Evolutionary conservation across 495 filamentous ascomycete genomes (phyloP).

Genomic region (Trypethelium eluteriae): DNA sequence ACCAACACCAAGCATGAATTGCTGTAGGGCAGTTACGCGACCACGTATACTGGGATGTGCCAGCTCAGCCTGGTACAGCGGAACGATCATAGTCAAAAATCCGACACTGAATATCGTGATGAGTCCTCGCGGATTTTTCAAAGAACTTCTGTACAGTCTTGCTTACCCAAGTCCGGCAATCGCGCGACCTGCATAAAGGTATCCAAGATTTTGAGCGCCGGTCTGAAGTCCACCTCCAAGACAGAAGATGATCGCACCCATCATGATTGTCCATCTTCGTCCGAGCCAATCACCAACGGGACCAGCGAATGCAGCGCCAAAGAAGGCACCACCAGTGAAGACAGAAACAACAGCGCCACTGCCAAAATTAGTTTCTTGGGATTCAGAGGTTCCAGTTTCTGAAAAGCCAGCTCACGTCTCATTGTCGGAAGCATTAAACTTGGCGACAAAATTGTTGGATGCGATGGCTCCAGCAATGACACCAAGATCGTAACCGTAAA

Average conservation of each 20-base stretch:
- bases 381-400: constrained; percentile 39
- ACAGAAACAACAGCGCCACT: constrained; percentile 61
- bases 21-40: constrained; percentile 49
- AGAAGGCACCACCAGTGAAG: constrained; percentile 59
- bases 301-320: constrained; percentile 47
- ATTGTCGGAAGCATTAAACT: constrained; percentile 46
- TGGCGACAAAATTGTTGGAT: constrained; percentile 36
- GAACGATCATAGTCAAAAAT: constrained; percentile 41
- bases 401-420: constrained; percentile 44
- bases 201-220: constrained; percentile 31
- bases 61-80: constrained; percentile 43
- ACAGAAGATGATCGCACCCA: constrained; percentile 34
- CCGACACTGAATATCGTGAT: constrained; percentile 33
- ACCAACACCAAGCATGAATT: constrained; percentile 56
- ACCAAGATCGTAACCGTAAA: constrained; percentile 40
- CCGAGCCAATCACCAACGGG: constrained; percentile 41
- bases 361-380: constrained; percentile 46
- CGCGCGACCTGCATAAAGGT: constrained; percentile 32
- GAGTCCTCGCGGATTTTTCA: not conserved
- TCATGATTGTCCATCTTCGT: constrained; percentile 42
- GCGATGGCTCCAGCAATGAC: constrained; percentile 36
- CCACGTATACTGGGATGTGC: constrained; percentile 40
- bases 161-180: constrained; percentile 28
- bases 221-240: constrained; percentile 37
- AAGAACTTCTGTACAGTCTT: not conserved